Percentiles rank a stretch among this genome's conserved stretches.
Conservation (phyloP, 164 flowering plant species). For the Vitis amurensis region DNA sequence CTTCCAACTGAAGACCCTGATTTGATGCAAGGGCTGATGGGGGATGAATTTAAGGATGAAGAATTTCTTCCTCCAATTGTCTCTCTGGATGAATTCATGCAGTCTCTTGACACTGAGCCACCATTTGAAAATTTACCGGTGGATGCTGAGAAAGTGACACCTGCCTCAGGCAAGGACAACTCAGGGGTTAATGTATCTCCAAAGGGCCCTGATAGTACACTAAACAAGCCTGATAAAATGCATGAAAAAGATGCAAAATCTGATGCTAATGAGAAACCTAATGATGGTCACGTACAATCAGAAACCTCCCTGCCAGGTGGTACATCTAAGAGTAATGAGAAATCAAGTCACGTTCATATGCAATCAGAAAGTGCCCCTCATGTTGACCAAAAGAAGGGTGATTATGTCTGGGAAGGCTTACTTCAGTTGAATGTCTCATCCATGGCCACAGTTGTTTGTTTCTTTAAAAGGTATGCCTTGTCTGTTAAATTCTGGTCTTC, state of each 20-base stretch:
- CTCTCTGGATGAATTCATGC: conserved; percentile 95
- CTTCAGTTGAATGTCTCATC: conserved; percentile 70
- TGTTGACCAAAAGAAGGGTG: conserved; percentile 28
- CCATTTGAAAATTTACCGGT: conserved; percentile 68
- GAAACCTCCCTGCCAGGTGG: too few species aligned
- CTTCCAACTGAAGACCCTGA: conserved; percentile 64
- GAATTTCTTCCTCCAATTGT: conserved; percentile 93
- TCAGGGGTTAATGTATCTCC: conserved; percentile 26
- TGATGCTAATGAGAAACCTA: neutral
- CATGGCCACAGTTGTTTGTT: conserved; percentile 45
- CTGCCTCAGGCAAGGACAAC: conserved; percentile 34
- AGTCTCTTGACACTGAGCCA: conserved; percentile 81
- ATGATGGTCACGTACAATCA: neutral
- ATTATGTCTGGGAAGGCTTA: conserved; percentile 73
- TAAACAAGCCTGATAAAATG: conserved; percentile 26
- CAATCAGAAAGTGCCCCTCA: conserved; percentile 19
- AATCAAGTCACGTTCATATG: conserved; percentile 17
- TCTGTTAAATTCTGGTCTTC: too few species aligned
- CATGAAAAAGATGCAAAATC: conserved; percentile 17
- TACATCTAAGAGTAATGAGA: neutral
- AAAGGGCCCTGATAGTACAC: conserved; percentile 17
- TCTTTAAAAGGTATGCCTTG: conserved; percentile 62
- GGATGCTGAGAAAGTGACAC: conserved; percentile 33
- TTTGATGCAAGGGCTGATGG: conserved; percentile 75
- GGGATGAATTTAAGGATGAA: conserved; percentile 73